Conservation (phyloP, 108 stramenopile species). For the Nitzschia sp. region DNA sequence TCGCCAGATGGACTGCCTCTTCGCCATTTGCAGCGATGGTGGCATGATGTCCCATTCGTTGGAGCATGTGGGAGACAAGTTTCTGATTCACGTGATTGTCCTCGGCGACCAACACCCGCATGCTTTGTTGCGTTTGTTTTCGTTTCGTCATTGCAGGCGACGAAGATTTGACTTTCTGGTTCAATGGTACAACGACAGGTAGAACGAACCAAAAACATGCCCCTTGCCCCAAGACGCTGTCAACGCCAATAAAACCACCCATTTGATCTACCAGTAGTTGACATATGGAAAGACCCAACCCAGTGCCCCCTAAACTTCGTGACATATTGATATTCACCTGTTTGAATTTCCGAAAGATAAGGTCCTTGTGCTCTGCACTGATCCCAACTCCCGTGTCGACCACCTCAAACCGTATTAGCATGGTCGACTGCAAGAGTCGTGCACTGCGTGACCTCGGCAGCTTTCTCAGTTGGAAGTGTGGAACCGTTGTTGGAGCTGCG, state of each 20-base stretch:
- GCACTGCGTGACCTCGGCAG: not conserved
- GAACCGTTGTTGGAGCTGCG: not conserved
- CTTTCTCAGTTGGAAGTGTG: not conserved
- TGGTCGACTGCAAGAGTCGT: too few relatives aligned
- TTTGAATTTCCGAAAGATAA: constrained; percentile 50
- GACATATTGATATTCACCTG: constrained; percentile 41
- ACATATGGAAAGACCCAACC: constrained; percentile 57
- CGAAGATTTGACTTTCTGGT: not conserved
- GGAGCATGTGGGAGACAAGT: constrained; percentile 35
- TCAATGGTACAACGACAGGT: constrained; percentile 21
- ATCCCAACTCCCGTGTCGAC: constrained; percentile 64
- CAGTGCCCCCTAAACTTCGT: constrained; percentile 50
- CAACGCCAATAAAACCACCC: constrained; percentile 45
- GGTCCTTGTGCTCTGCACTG: constrained; percentile 14
- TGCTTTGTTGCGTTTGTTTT: not conserved
- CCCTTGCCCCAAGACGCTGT: constrained; percentile 33
- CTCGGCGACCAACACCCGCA: constrained; percentile 48
- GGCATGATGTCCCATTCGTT: constrained; percentile 32
- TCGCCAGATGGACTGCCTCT: constrained; percentile 12
- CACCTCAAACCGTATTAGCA: constrained; percentile 34
- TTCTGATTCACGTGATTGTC: constrained; percentile 60
- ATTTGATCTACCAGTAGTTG: constrained; percentile 37
- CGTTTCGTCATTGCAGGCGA: not conserved
- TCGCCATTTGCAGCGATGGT: constrained; percentile 37
- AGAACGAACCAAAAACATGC: constrained; percentile 39